Evolutionary conservation across 2,329 filamentous ascomycete species (phyloP).

Genomic region (Penicillium sp.): DNA sequence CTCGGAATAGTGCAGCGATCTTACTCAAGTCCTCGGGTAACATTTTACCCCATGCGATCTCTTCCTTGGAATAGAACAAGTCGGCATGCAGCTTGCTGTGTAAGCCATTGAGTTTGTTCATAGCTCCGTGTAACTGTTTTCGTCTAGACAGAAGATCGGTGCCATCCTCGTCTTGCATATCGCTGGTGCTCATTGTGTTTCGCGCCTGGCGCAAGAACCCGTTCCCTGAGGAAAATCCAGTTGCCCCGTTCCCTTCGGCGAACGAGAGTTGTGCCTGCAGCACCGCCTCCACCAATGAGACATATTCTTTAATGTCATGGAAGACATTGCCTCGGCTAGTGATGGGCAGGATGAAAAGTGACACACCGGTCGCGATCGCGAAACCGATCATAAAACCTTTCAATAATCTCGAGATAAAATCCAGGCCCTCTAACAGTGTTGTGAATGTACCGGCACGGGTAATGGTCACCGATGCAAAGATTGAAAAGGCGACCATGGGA

Average conservation of each 20-base stretch:
- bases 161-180: slow-evolving; percentile 7
- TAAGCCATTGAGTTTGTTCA: slow-evolving; percentile 54
- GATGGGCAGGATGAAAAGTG: slow-evolving; percentile 65
- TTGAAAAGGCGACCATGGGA: slow-evolving; percentile 67
- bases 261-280: slow-evolving; percentile 64
- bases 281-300: slow-evolving; percentile 57
- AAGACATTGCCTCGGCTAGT: slow-evolving; percentile 65
- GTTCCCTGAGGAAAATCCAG: slow-evolving; percentile 9
- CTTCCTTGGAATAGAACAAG: slow-evolving; percentile 69
- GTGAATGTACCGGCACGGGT: slow-evolving; percentile 55
- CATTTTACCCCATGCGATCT: slow-evolving; percentile 70
- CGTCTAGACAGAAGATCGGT: slow-evolving; percentile 19
- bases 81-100: slow-evolving; percentile 67
- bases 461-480: slow-evolving; percentile 65
- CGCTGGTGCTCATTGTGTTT: slow-evolving; percentile 17
- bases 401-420: slow-evolving; percentile 53
- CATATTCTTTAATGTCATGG: slow-evolving; percentile 55
- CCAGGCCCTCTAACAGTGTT: slow-evolving; percentile 27
- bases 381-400: slow-evolving; percentile 66
- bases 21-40: slow-evolving; percentile 64
- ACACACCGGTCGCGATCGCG: slow-evolving; percentile 63
- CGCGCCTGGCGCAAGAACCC: slow-evolving; percentile 22
- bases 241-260: slow-evolving; percentile 43
- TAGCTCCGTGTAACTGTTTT: slow-evolving; percentile 32
- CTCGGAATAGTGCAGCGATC: slow-evolving; percentile 61